Base-by-base conservation (phyloP, 306 rosid genomes). In the Vigna angularis region DNA sequence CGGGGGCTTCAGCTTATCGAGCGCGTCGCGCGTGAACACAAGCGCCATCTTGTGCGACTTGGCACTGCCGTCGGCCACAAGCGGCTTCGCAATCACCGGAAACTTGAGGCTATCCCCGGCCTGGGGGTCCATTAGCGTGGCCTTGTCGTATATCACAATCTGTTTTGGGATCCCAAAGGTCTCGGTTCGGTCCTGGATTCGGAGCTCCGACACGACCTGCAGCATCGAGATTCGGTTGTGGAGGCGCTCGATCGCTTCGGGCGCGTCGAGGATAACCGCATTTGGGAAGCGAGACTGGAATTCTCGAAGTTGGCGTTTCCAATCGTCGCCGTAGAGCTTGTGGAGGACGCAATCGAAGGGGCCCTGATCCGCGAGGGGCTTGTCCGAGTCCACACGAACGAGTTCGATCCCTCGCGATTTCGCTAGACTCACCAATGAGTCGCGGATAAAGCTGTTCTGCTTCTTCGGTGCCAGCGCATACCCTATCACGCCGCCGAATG, bases 171-270 rank as follows among this genome's bases (percentile, higher is more conserved):
- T 87, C 84, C 98, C 98, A 22, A 91, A 93, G 59, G 97, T 86
- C 26, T 90, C 89, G 40, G 36, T 72, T 38, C 69, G 79, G 62
- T 83, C 78, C 40, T 79, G 96, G 22, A 86, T 83, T 79, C 20
- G 75, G 53, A 91, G 89, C 91, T 89, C 98, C 2, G 98, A 83
- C 4, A 93, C 98, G 36, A 86, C 98, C 90, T 91, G 96, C 51
- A 93, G 87, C 98, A 93, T 93, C 20, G 98, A 93, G 58, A 93
- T 93, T 70, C 98, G 86, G 84, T 91, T 90, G 76, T 91, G 98
- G 10, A 93, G 96, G 75, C 93, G 65, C 88, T 88, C 91, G 53
- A 93, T 91, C 69, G 96, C 87, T 38, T 91, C 97, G 0, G 96
- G 96, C 0, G 91, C 73, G 77, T 93, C 98, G 4, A 93, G 79